Evolutionary conservation across 768 basidiomycete genomes (phyloP), one percentile per base, ranked within the genome.

Genomic region (Boletus subcaerulescens): DNA sequence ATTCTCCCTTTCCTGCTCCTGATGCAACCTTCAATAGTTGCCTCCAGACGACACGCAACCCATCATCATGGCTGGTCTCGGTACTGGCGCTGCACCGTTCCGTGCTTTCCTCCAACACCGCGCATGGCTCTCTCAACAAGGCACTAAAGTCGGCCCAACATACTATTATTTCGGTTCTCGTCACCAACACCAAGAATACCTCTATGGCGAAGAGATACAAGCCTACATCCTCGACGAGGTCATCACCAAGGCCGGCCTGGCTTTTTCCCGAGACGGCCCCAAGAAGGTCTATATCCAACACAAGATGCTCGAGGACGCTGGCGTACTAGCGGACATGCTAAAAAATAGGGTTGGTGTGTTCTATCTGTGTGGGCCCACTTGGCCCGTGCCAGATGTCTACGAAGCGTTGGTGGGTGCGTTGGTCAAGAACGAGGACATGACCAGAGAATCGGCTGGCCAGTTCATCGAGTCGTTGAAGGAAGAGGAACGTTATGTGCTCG

Each of bases 111-210:
- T 98, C 57, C 97, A 99, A 71, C 86, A 99, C 72, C 87, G 96
- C 53, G 93, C 93, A 8, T 84, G 80, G 81, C 86, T 94, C 53
- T 78, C 81, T 31, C 72, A 84, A 31, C 86, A 91, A 67, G 87
- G 89, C 26, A 75, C 87, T 60, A 79, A 88, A 48, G 84, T 97
- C 55, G 97, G 97, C 0, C 96, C 96, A 3, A 82, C 93, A 11
- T 87, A 98, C 70, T 98, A 99, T 78, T 99, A 99, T 80, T 99
- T 99, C 69, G 97, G 97, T 52, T 94, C 96, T 53, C 91, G 97
- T 53, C 89, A 98, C 71, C 91, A 91, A 70, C 88, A 89, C 29
- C 85, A 93, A 64, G 97, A 99, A 70, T 99, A 94, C 72, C 87
- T 99, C 33, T 99, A 99, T 70, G 93, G 93, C 50, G 91, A 93